Conservation (phyloP, 768 basidiomycete genomes). For the Leccinum subgranulosum region DNA sequence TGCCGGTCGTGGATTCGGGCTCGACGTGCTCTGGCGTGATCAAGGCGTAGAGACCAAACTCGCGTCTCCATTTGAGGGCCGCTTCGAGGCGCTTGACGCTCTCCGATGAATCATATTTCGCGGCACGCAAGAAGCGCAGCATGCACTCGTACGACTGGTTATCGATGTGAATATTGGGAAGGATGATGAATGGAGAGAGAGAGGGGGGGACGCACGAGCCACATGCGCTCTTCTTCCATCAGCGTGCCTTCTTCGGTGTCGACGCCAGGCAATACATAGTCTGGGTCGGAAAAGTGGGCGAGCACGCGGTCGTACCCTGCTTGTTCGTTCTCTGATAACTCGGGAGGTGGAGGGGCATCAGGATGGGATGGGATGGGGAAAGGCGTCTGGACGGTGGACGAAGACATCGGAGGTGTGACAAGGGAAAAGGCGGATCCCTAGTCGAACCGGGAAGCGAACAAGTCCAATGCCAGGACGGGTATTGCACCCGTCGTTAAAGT, state of each 20-base stretch:
- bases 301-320: conserved; percentile 53
- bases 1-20: conserved; percentile 81
- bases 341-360: conserved; percentile 32
- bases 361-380: conserved; percentile 25
- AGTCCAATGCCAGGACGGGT: background rate
- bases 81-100: conserved; percentile 66
- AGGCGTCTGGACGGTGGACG: conserved; percentile 14
- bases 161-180: background rate
- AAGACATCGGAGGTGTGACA: conserved; percentile 6
- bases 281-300: conserved; percentile 50
- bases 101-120: conserved; percentile 61
- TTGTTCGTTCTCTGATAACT: conserved; percentile 44
- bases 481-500: no score
- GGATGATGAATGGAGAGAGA: conserved; percentile 9
- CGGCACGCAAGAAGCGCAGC: conserved; percentile 73
- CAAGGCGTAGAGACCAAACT: conserved; percentile 66
- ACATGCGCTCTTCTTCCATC: conserved; percentile 69
- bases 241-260: conserved; percentile 43
- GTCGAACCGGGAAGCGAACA: background rate
- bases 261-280: conserved; percentile 49
- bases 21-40: conserved; percentile 64
- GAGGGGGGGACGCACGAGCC: conserved; percentile 50
- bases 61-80: conserved; percentile 77
- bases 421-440: background rate
- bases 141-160: conserved; percentile 63